Evolutionary conservation across 2,329 filamentous ascomycete genomes (phyloP).

Genomic region (Cercospora beticola): DNA sequence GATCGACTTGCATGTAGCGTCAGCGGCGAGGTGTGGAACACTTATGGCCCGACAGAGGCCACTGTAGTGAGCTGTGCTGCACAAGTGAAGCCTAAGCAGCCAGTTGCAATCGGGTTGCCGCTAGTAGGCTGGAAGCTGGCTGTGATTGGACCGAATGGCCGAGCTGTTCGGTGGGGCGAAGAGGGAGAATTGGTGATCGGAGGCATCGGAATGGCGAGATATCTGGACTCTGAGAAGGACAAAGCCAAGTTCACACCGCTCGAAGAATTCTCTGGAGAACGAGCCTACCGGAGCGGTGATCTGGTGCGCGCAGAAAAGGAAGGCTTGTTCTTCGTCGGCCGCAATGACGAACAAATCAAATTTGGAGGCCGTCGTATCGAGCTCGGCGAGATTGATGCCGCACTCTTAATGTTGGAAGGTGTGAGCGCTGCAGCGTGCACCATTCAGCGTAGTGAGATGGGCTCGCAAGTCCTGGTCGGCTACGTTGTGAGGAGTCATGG

Average conservation of each 20-base stretch:
- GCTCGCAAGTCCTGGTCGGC: slow-evolving; percentile 14
- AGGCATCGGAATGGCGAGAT: slow-evolving; percentile 13
- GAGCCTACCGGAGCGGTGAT: slow-evolving; percentile 8
- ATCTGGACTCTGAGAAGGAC: slow-evolving; percentile 14
- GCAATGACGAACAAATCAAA: slow-evolving; percentile 15
- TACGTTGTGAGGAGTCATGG: slow-evolving; percentile 10
- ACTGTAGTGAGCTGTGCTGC: slow-evolving; percentile 9
- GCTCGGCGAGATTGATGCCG: slow-evolving; percentile 15
- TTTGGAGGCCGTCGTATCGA: slow-evolving; percentile 12
- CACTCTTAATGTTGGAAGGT: neutral
- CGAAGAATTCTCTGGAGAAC: slow-evolving; percentile 9
- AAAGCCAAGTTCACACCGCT: slow-evolving; percentile 8
- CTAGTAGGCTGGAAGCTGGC: slow-evolving; percentile 13
- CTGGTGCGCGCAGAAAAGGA: neutral
- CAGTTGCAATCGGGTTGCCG: slow-evolving; percentile 8
- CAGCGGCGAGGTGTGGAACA: slow-evolving; percentile 6
- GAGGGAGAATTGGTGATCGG: slow-evolving; percentile 14
- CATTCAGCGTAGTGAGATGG: slow-evolving; percentile 12
- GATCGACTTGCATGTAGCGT: neutral
- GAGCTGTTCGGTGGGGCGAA: slow-evolving; percentile 11
- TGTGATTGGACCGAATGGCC: slow-evolving; percentile 2
- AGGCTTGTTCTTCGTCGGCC: slow-evolving; percentile 6
- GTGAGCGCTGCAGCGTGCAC: slow-evolving; percentile 12
- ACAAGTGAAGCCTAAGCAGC: neutral
- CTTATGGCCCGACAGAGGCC: slow-evolving; percentile 5